Evolutionary conservation across 176 grass and related monocot genomes (phyloP), one percentile per base, ranked within the genome.

Genomic region (Zoysia japonica): DNA sequence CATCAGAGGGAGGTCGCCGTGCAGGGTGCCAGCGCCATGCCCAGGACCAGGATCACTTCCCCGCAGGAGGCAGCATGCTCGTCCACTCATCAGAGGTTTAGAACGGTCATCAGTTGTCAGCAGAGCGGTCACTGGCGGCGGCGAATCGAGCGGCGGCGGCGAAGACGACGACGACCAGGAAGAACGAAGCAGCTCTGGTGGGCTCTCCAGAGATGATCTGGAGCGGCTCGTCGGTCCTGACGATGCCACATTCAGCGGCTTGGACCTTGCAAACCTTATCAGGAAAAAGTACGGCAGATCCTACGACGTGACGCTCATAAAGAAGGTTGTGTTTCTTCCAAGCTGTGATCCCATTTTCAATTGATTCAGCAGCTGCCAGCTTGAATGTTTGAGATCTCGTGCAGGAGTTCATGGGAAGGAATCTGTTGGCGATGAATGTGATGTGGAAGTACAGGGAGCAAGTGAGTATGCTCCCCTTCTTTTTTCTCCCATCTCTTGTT

Each of bases 381-480:
- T 28, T 28, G 28, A 28, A 28, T 28, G 28, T 28, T 28, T 28
- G 28, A 28, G 28, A 28, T 7, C 43, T 3, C 2, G 13, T 84
- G 49, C 86, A 94, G 92, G 78, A 98, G 85, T 98, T 98, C 76
- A 93, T 98, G 96, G 96, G 96, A 5, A 79, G 87, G 61, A 94
- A 74, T 54, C 86, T 98, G 41, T 68, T 98, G 42, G 92, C 96
- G 2, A 94, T 98, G 96, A 98, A 98, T 78, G 96, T 98, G n/a
- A 98, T 98, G 96, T 98, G 96, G 96, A 98, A 98, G 71, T 98
- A 98, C 81, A 70, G 91, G 82, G 96, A 98, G 78, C 96, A 97
- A 61, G 91, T 93, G 65, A 83, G 11, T 57, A 2, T 28, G 28
- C 28, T 28, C 28, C 28, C 28, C 28, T 28, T 28, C 28, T 28